phyloP scores from a whole-genome alignment of 306 rosid genomes.

The Cucurbita ficifolia region DNA sequence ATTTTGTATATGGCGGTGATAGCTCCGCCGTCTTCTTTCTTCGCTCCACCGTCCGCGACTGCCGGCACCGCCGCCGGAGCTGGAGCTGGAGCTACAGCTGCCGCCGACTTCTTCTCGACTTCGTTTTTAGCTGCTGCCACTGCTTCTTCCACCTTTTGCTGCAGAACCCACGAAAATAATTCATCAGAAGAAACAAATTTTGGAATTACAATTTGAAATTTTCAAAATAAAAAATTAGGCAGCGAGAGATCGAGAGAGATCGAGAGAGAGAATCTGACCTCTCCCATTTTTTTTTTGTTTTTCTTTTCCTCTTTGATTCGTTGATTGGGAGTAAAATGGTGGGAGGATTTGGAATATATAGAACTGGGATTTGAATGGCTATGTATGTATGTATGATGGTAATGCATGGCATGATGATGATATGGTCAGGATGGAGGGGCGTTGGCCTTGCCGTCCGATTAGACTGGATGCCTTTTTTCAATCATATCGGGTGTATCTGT shows the following conservation, averaged over 20 bases:
- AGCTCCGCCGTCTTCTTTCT: constrained; percentile 33
- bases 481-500: not conserved
- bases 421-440: constrained; percentile 11
- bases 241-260: not conserved
- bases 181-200: not conserved
- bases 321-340: not conserved
- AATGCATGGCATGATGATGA: not conserved
- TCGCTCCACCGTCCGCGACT: constrained; percentile 1
- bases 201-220: not conserved
- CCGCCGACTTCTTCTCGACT: constrained; percentile 43
- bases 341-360: not conserved
- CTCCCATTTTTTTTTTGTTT: not conserved
- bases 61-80: constrained; percentile 12
- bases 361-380: not conserved
- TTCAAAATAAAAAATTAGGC: not conserved
- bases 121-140: constrained; percentile 22
- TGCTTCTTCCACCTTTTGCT: constrained; percentile 23
- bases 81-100: not conserved
- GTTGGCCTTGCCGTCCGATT: constrained; percentile 9
- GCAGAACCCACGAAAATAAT: not conserved
- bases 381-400: not conserved
- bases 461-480: not conserved
- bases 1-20: constrained; percentile 40
- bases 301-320: not conserved
- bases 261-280: not conserved